Base-by-base conservation (phyloP, 306 rosid species). In the Crataegus laevigata region DNA sequence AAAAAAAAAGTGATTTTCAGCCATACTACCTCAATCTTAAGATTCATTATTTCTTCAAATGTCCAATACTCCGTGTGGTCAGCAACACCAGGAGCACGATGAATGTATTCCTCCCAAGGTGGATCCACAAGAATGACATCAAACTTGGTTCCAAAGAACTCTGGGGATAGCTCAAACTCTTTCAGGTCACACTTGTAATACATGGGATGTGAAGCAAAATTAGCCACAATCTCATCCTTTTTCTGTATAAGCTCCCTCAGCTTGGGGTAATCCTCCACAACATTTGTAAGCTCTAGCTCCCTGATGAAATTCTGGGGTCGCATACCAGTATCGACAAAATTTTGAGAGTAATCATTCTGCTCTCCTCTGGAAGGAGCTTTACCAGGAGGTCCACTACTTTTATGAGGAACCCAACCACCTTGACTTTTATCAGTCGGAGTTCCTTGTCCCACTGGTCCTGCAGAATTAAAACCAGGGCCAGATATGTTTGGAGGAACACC, bases 361-460 rank as follows among this genome's bases (percentile, higher is more conserved):
- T 96, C 99, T 68, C 99, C 99, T 88, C 99, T 92, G 42, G 99
- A 96, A 85, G 99, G 99, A 76, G 99, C 99, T 86, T 96, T 96
- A 80, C 98, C 94, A 81, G 85, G 91, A 81, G 85, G 76, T 66
- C 97, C 98, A 58, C 84, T 70, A 81, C 87, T 73, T 83, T 92
- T 96, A 77, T 89, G 89, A 82, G 96, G 92, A 77, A 79, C 93
- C 99, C 99, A 96, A 38, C 96, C 94, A 79, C 92, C 96, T 32
- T 84, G 87, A 76, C 75, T 82, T 89, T 96, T 96, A 68, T 96
- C 99, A 55, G 90, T 85, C 6, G 84, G 85, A 73, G 88, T 69
- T 78, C 90, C 96, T 59, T 92, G 88, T 61, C 84, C 86, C 88
- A 88, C 82, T 63, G 96, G 83, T 75, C 98, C 97, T 3, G 89